phyloP scores from a whole-genome alignment of 1,284 basidiomycete genomes.

The Apiotrichum sp. region DNA sequence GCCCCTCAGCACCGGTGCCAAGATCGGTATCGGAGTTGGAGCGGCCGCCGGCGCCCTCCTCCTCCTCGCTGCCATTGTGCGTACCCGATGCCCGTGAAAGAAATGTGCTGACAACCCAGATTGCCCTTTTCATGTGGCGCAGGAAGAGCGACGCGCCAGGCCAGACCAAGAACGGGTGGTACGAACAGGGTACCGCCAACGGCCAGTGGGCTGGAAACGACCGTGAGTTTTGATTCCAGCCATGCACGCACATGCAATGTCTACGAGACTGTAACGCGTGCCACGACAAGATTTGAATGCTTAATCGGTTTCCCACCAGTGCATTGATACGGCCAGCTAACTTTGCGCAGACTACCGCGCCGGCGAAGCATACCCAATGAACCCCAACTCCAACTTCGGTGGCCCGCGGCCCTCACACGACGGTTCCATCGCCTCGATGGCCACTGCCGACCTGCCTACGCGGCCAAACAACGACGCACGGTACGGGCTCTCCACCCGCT shows the following conservation, averaged over 20 bases:
- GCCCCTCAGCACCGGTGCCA: constrained; percentile 24
- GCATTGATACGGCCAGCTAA: not conserved
- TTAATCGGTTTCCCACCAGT: too few relatives aligned
- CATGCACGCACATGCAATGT: not conserved
- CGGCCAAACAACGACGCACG: not conserved
- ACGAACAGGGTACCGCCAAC: constrained; percentile 8
- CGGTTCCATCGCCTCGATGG: constrained; percentile 9
- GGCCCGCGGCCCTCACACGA: not conserved
- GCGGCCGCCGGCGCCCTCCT: constrained; percentile 29
- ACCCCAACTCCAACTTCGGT: not conserved
- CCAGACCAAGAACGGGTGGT: constrained; percentile 12
- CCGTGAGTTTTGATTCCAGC: not conserved
- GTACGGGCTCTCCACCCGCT: not conserved
- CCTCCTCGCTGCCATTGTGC: constrained; percentile 24
- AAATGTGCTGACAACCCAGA: too few relatives aligned
- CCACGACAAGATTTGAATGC: too few relatives aligned
- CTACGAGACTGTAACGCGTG: too few relatives aligned
- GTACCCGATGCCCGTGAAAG: not conserved
- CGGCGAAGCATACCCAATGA: not conserved
- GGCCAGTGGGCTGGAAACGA: constrained; percentile 2
- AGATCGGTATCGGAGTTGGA: constrained; percentile 38
- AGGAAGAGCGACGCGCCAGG: not conserved
- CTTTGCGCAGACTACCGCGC: not conserved
- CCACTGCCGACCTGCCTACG: constrained; percentile 7
- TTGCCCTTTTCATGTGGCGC: constrained; percentile 7